phyloP scores from a whole-genome alignment of 1,284 basidiomycete species.

The Rhodotorula sp. region DNA sequence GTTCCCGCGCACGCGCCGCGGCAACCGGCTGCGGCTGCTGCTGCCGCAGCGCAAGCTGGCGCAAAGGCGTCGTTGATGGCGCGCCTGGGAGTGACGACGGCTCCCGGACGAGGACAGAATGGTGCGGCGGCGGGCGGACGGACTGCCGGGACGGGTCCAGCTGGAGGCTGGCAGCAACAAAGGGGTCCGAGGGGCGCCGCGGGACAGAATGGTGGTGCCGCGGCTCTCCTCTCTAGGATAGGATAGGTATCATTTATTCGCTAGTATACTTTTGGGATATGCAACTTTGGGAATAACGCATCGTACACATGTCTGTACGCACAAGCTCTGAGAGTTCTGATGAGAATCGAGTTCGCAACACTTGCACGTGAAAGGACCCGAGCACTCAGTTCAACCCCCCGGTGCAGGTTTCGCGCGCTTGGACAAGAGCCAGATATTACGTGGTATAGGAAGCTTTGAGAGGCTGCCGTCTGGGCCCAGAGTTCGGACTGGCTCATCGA shows the following conservation, averaged over 20 bases:
- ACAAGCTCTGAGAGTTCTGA: too few relatives aligned
- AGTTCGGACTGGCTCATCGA: too few relatives aligned
- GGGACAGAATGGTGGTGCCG: background rate
- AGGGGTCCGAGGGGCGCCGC: background rate
- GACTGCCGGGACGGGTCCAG: background rate
- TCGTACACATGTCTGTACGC: too few relatives aligned
- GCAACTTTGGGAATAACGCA: too few relatives aligned
- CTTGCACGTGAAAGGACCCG: background rate
- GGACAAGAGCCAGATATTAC: too few relatives aligned
- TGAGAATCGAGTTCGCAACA: too few relatives aligned
- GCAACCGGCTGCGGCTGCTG: too few relatives aligned
- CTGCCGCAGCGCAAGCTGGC: background rate
- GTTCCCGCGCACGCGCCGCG: too few relatives aligned
- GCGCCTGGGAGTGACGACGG: background rate
- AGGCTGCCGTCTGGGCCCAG: too few relatives aligned
- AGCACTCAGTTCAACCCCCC: background rate
- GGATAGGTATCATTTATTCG: background rate
- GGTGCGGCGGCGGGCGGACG: background rate
- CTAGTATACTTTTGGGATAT: too few relatives aligned
- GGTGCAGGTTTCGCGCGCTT: too few relatives aligned
- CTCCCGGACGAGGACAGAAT: background rate
- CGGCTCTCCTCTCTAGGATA: background rate
- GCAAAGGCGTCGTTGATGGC: constrained; percentile 3
- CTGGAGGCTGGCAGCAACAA: background rate
- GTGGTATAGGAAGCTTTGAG: too few relatives aligned